Conservation (phyloP, 2,329 filamentous ascomycete species). For the Pestalotiopsis sp. region DNA sequence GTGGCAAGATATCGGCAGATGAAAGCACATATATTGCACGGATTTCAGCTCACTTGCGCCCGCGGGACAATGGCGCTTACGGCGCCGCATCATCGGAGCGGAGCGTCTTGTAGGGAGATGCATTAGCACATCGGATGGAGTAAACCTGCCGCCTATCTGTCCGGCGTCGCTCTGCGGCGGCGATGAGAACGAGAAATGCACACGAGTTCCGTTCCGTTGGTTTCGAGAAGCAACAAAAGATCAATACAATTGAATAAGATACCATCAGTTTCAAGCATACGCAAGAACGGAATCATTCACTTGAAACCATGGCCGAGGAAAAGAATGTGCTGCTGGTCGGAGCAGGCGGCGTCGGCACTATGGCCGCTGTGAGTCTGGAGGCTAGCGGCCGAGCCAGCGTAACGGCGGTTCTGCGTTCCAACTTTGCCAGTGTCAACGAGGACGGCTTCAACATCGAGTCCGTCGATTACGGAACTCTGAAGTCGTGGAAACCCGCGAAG, state of each 20-base stretch:
- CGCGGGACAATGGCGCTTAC: neutral
- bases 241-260: neutral
- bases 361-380: conserved; percentile 56
- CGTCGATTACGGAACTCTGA: conserved; percentile 53
- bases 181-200: neutral
- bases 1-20: no score
- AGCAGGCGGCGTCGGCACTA: conserved; percentile 58
- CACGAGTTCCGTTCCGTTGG: neutral
- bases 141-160: neutral
- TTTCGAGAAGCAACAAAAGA: neutral
- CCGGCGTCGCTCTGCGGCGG: neutral
- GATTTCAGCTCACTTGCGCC: no score
- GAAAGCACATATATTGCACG: no score
- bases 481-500: conserved; percentile 50
- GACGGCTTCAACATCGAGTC: conserved; percentile 58
- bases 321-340: conserved; percentile 54
- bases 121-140: neutral
- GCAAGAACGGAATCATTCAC: no score
- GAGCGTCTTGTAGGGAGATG: neutral
- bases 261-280: neutral
- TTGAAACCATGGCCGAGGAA: conserved; percentile 23
- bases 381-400: conserved; percentile 50
- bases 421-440: conserved; percentile 48
- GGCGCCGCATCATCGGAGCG: neutral
- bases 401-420: conserved; percentile 58